Evolutionary conservation across 202 grass and related monocot genomes (phyloP).

Genomic region (Panicum virgatum): DNA sequence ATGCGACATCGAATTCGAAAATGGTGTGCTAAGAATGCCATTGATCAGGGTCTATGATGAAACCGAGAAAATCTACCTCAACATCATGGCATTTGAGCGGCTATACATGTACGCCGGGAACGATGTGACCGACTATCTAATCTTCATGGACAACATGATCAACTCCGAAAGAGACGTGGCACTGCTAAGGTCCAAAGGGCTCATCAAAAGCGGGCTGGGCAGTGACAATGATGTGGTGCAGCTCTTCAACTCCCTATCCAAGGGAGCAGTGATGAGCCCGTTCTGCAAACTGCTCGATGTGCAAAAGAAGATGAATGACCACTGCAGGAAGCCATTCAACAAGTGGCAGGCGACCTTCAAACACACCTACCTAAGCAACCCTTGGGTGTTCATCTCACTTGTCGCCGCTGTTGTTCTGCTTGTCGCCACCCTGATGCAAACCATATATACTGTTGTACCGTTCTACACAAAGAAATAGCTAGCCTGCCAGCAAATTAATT

Average conservation of each 20-base stretch:
- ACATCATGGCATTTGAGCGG: constrained; percentile 50
- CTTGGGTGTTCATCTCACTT: constrained; percentile 12
- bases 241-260: neutral
- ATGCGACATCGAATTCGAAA: constrained; percentile 30
- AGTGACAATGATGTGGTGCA: neutral
- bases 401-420: neutral
- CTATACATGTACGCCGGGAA: constrained; percentile 38
- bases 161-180: constrained; percentile 46
- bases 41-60: constrained; percentile 33
- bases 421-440: neutral
- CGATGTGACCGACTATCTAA: constrained; percentile 27
- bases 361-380: neutral
- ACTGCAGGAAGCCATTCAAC: neutral
- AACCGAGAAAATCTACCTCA: constrained; percentile 47
- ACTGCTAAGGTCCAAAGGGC: constrained; percentile 42
- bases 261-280: neutral
- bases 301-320: neutral
- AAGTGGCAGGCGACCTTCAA: neutral
- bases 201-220: neutral
- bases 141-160: constrained; percentile 69
- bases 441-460: neutral
- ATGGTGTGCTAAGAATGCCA: constrained; percentile 44
- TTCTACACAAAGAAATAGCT: neutral
- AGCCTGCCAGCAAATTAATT: too few relatives aligned
- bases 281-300: neutral